phyloP scores from a whole-genome alignment of 805 yeast species.

The Nakazawaea sp. region DNA sequence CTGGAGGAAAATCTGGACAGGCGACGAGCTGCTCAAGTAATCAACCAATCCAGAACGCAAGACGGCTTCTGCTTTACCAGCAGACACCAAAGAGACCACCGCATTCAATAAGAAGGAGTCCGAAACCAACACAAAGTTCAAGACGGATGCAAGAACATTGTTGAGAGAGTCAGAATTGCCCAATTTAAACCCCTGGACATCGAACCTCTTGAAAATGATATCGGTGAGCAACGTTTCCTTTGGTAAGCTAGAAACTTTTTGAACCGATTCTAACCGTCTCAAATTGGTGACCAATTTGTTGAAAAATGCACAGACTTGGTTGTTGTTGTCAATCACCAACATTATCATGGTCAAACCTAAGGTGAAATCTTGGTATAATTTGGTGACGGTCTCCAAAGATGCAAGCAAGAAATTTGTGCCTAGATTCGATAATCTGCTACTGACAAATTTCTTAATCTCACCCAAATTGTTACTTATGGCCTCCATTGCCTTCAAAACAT shows the following conservation, averaged over 20 bases:
- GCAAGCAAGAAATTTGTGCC: conserved; percentile 18
- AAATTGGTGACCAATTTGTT: conserved; percentile 11
- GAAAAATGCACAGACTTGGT: conserved; percentile 18
- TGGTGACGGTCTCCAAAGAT: conserved; percentile 15
- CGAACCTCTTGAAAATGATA: conserved; percentile 9
- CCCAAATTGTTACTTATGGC: conserved; percentile 17
- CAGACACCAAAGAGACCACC: conserved; percentile 16
- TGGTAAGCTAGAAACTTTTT: background rate
- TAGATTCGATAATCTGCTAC: conserved; percentile 16
- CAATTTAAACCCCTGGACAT: conserved; percentile 19
- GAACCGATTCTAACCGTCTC: conserved; percentile 11
- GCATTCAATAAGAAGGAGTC: conserved; percentile 17
- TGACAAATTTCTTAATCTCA: conserved; percentile 15
- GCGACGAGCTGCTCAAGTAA: conserved; percentile 16
- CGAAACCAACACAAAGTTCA: conserved; percentile 6
- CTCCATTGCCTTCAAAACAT: conserved; percentile 28
- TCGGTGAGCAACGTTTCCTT: background rate
- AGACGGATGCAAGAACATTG: conserved; percentile 14
- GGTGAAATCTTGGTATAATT: conserved; percentile 16
- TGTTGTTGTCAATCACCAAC: conserved; percentile 24
- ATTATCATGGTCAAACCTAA: conserved; percentile 21
- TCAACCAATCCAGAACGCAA: conserved; percentile 13
- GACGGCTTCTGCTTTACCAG: background rate
- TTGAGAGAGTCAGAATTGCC: conserved; percentile 17
- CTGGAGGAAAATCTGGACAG: conserved; percentile 18